phyloP scores from a whole-genome alignment of 768 basidiomycete genomes.

The Cyclocybe cylindracea region DNA sequence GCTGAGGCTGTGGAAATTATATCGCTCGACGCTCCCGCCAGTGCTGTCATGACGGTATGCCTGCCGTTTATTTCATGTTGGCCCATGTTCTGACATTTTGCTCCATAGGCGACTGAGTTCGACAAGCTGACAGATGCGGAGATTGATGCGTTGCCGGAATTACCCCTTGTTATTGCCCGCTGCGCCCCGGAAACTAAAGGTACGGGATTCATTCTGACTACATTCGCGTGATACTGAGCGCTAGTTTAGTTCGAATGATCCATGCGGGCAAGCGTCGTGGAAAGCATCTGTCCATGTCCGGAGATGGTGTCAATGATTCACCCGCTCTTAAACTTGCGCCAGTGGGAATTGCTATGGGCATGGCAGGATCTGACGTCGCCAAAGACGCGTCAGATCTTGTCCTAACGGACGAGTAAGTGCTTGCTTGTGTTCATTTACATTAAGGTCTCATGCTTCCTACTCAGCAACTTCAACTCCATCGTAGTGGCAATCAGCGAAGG shows the following conservation, averaged over 20 bases:
- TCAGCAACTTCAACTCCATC: slow-evolving; percentile 59
- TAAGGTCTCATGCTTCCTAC: not conserved
- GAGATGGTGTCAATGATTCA: slow-evolving; percentile 61
- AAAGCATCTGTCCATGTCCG: slow-evolving; percentile 56
- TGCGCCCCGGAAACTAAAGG: slow-evolving; percentile 56
- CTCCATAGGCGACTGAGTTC: slow-evolving; percentile 41
- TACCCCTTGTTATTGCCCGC: slow-evolving; percentile 60
- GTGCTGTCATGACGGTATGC: slow-evolving; percentile 38
- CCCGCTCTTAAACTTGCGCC: slow-evolving; percentile 57
- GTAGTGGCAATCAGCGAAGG: slow-evolving; percentile 59
- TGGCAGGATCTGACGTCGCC: slow-evolving; percentile 56
- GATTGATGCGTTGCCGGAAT: slow-evolving; percentile 47
- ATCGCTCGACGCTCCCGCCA: slow-evolving; percentile 36
- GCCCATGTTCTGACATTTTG: not conserved
- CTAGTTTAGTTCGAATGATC: slow-evolving; percentile 46
- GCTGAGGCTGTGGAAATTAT: slow-evolving; percentile 51
- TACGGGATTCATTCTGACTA: slow-evolving; percentile 2
- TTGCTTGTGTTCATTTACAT: not conserved
- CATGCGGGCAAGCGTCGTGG: slow-evolving; percentile 58
- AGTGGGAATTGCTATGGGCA: slow-evolving; percentile 61
- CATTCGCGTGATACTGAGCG: not conserved
- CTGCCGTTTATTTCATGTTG: not conserved
- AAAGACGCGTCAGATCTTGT: slow-evolving; percentile 57
- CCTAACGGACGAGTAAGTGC: slow-evolving; percentile 50
- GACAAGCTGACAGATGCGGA: slow-evolving; percentile 54